Conservation (phyloP, 1,284 basidiomycete genomes). For the Ustanciosporium gigantosporum region DNA sequence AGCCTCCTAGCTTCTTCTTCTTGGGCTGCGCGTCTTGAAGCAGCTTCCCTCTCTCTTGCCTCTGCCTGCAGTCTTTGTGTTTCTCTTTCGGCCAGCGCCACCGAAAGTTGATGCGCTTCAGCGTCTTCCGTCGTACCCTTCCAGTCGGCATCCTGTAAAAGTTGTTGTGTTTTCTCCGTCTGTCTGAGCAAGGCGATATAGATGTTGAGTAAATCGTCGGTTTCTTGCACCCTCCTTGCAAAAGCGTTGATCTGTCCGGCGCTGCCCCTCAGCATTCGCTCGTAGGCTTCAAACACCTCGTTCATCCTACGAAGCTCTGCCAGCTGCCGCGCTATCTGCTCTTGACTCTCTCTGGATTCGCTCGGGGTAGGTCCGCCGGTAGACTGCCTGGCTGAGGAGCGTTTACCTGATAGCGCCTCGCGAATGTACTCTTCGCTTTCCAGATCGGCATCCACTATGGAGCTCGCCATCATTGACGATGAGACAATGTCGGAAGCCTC, state of each 20-base stretch:
- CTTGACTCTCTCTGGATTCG: conserved; percentile 36
- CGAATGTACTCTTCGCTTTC: conserved; percentile 41
- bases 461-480: conserved; percentile 4
- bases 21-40: conserved; percentile 17
- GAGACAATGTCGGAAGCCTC: conserved; percentile 9
- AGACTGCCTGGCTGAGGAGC: conserved; percentile 16
- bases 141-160: conserved; percentile 51
- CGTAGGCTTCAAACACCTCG: conserved; percentile 53
- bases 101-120: conserved; percentile 21
- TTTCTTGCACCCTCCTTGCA: conserved; percentile 39
- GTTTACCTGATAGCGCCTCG: conserved; percentile 30
- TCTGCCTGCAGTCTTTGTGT: conserved; percentile 29
- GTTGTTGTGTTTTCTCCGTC: conserved; percentile 47
- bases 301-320: conserved; percentile 50
- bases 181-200: conserved; percentile 53
- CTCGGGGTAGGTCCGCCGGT: conserved; percentile 16
- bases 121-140: conserved; percentile 50
- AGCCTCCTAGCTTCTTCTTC: conserved; percentile 5
- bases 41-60: conserved; percentile 20
- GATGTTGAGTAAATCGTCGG: conserved; percentile 50
- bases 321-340: conserved; percentile 46
- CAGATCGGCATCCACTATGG: conserved; percentile 2
- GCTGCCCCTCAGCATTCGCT: conserved; percentile 42
- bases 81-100: conserved; percentile 37
- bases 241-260: conserved; percentile 55